These are phyloP conservation scores for Durio zibethinus DNA, from an alignment of 345 rosid genomes.

Conservation along the genomic window DNA sequence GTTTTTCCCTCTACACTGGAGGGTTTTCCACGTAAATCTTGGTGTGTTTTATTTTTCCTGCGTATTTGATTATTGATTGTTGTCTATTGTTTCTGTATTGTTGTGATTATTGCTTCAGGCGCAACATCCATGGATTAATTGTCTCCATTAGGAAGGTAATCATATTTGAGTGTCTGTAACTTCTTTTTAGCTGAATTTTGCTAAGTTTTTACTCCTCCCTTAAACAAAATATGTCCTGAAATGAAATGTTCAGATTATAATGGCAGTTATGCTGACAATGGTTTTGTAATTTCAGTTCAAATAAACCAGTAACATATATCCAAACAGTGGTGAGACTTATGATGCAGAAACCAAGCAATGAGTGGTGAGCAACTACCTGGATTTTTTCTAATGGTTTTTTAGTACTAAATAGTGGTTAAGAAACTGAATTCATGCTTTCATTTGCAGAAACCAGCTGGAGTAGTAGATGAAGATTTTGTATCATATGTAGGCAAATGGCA, in stretches of 20 bases:
- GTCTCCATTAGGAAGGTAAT: constrained; percentile 50
- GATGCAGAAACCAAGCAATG: constrained; percentile 59
- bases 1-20: too few relatives aligned
- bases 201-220: background rate
- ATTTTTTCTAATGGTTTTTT: background rate
- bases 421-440: background rate
- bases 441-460: constrained; percentile 56
- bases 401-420: background rate
- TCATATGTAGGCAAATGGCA: constrained; percentile 65
- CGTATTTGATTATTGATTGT: too few relatives aligned
- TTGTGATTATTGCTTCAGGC: too few relatives aligned
- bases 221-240: background rate
- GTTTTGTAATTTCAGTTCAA: constrained; percentile 42
- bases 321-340: constrained; percentile 84
- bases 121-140: constrained; percentile 53
- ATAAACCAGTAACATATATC: constrained; percentile 67
- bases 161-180: background rate
- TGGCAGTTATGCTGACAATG: background rate
- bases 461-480: constrained; percentile 66
- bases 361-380: constrained; percentile 51
- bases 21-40: too few relatives aligned
- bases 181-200: background rate
- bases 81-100: too few relatives aligned
- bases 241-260: too few relatives aligned
- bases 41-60: too few relatives aligned